These are phyloP conservation scores for Saccharomycodes ludwigii DNA, from an alignment of 805 yeast species.

Conservation along the genomic window DNA sequence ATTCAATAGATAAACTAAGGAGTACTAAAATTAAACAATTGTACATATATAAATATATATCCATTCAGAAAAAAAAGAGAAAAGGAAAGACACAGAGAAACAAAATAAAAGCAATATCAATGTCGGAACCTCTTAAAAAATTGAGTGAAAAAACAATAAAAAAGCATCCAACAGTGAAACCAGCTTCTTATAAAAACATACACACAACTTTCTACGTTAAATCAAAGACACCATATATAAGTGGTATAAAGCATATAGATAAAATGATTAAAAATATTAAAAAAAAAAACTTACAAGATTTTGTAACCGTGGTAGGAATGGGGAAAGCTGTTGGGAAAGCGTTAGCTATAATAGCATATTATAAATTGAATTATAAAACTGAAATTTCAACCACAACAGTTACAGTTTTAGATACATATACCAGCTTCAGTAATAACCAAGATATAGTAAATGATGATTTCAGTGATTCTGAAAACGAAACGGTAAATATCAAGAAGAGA, in stretches of 20 bases:
- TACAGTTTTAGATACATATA: constrained; percentile 61
- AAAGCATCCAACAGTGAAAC: constrained; percentile 18
- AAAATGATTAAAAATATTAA: constrained; percentile 37
- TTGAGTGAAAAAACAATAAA: constrained; percentile 6
- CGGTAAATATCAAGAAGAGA: constrained; percentile 25
- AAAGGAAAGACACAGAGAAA: too few relatives aligned
- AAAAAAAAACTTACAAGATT: constrained; percentile 30
- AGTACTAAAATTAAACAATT: too few relatives aligned
- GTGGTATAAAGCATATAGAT: constrained; percentile 55
- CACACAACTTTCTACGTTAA: constrained; percentile 46
- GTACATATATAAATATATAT: too few relatives aligned
- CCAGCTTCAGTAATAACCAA: constrained; percentile 16
- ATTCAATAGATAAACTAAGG: too few relatives aligned
- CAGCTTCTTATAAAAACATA: constrained; percentile 29
- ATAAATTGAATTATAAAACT: constrained; percentile 38
- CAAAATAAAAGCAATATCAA: too few relatives aligned
- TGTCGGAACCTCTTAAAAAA: too few relatives aligned
- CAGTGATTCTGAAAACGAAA: constrained; percentile 19
- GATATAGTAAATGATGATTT: constrained; percentile 18
- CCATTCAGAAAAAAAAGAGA: too few relatives aligned
- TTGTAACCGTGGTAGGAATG: constrained; percentile 57
- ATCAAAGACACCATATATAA: constrained; percentile 55
- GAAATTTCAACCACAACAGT: constrained; percentile 55
- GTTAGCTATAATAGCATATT: constrained; percentile 48
- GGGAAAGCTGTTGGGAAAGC: constrained; percentile 60